A percentile compares a stretch with the other conserved stretches of the same genome.
phyloP scores from a whole-genome alignment of 148 eudicot genomes.

The Rhododendron molle region DNA sequence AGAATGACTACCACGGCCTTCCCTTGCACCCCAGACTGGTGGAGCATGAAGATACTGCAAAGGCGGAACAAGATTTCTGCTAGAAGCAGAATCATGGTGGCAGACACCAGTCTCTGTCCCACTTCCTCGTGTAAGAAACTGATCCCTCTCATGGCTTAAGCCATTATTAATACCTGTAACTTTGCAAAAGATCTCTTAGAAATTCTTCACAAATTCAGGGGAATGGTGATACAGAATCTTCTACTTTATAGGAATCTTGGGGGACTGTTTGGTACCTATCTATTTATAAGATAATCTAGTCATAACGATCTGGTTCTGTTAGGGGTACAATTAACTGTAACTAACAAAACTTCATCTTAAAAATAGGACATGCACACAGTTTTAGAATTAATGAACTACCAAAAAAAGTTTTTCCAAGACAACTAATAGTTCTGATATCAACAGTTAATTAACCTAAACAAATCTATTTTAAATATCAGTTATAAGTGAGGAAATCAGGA shows the following conservation, averaged over 20 bases:
- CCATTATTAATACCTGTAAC: constrained; percentile 19
- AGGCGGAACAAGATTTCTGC: constrained; percentile 19
- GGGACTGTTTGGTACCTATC: not conserved
- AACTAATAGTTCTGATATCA: not conserved
- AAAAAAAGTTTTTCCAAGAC: not conserved
- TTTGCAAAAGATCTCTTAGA: not conserved
- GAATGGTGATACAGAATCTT: not conserved
- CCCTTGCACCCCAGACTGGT: constrained; percentile 16
- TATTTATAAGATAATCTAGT: not conserved
- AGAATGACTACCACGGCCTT: constrained; percentile 14
- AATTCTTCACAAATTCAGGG: not conserved
- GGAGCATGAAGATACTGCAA: constrained; percentile 18
- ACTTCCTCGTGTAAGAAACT: constrained; percentile 21
- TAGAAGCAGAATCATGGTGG: constrained; percentile 11
- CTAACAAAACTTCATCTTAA: not conserved
- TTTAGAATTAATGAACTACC: not conserved
- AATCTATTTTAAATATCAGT: not conserved
- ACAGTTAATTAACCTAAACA: not conserved
- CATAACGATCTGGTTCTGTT: no score
- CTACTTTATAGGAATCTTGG: not conserved
- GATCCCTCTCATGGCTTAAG: constrained; percentile 15
- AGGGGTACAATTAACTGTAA: not conserved
- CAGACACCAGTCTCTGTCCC: constrained; percentile 2
- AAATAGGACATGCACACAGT: not conserved
- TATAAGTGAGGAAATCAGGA: not conserved